These are phyloP conservation scores for Phytophthora europaea DNA, from an alignment of 352 stramenopile species.

Conservation along the genomic window DNA sequence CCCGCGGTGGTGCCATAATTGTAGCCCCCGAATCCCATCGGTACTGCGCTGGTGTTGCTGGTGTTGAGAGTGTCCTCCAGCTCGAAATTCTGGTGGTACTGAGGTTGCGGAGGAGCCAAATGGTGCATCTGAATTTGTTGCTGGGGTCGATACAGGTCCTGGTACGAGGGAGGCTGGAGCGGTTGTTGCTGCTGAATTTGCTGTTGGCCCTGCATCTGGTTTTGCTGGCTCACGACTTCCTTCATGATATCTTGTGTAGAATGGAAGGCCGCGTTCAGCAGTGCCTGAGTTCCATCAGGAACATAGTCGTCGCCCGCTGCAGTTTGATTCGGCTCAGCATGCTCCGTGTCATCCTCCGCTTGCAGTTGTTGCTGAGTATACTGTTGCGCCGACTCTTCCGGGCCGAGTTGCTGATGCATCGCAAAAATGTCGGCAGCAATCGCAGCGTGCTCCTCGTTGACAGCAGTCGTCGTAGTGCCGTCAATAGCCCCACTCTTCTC, in stretches of 20 bases:
- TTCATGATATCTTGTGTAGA: constrained; percentile 84
- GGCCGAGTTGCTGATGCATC: constrained; percentile 46
- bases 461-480: constrained; percentile 12
- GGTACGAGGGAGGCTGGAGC: constrained; percentile 42
- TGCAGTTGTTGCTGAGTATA: constrained; percentile 37
- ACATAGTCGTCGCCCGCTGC: constrained; percentile 43
- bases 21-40: constrained; percentile 47
- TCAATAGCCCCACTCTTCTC: constrained; percentile 32
- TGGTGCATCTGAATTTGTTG: constrained; percentile 50
- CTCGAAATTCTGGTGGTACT: constrained; percentile 70
- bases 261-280: constrained; percentile 77
- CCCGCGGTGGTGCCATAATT: constrained; percentile 35
- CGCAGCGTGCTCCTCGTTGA: constrained; percentile 47
- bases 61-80: constrained; percentile 59
- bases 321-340: constrained; percentile 22
- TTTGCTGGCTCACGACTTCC: constrained; percentile 65
- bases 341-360: constrained; percentile 15
- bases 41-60: constrained; percentile 31
- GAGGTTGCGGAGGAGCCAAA: constrained; percentile 41
- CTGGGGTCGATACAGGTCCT: constrained; percentile 46
- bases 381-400: constrained; percentile 30
- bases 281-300: constrained; percentile 68
- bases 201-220: constrained; percentile 47
- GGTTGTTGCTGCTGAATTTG: constrained; percentile 50
- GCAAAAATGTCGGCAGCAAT: constrained; percentile 49